Base-by-base conservation (phyloP, 768 basidiomycete species). In the Xerocomellus dryophilus region DNA sequence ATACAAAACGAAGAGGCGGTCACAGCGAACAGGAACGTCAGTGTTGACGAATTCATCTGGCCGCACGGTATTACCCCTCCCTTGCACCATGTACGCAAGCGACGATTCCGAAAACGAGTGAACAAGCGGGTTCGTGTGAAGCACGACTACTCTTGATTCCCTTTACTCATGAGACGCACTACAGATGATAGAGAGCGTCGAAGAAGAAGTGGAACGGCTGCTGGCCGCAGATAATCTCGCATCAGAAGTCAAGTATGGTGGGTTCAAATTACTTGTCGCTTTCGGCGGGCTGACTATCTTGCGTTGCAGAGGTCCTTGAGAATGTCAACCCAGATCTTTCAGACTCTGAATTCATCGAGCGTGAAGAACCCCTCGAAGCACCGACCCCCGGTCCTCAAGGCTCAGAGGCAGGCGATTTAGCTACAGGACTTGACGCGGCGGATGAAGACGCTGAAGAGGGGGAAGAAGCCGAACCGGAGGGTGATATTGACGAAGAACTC, bases 21-120 rank as follows among this genome's bases (percentile, higher is more conserved):
- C 39, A 74, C 75, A 14, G 78, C 76, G 32, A 82, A 82, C 41
- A 85, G 82, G 67, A 81, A 78, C 49, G 90, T 96, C 74, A 93
- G 86, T 61, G 81, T 97, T 44, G 93, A 97, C 60, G 95, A 98
- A 60, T 98, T 95, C 70, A 93, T 98, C 51, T 99, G 91, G 88
- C 94, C 90, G 0, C 95, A 98, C 64, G 97, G 97, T 3, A 77
- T 98, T 43, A 97, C 95, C 0, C 96, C 96, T 45, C 96, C 97
- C 2, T 71, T 99, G 51, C 85, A 90, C 59, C 85, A 95, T 65
- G 92, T 84, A 43, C 81, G 96, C 51, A 97, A 97, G 71, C 81
- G 96, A 36, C 77, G 97, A 41, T 98, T 98, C 73, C 81, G 96
- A 54, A 95, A 93, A 72, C 79, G 94, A 41, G 84, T 93, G 18